Evolutionary conservation across 805 yeast genomes (phyloP), one percentile per base, ranked within the genome.

Genomic region (Candida jianshihensis): DNA sequence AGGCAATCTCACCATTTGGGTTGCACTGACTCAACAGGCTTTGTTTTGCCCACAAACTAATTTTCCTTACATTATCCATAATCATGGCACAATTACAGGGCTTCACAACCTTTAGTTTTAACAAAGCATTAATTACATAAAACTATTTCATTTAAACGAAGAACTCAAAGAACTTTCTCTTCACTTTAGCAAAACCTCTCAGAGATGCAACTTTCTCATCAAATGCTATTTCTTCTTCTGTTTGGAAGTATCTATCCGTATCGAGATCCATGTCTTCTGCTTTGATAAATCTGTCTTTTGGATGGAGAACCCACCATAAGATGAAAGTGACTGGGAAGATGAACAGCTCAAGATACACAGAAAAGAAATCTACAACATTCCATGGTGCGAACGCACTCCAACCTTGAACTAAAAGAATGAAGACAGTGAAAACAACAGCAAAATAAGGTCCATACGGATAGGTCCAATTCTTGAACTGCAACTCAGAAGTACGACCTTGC

Each of bases 181-280:
- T 67, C 35, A 57, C 49, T 41, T 59, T 71, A 8, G 56, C 54
- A 65, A 70, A 64, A 10, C 77, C 76, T 29, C 47, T 62, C 44
- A 72, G 57, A 29, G 49, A 48, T 24, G 62, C 66, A 14, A 61
- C 57, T 31, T 57, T 51, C 35, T 60, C 68, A 38, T 62, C 64
- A 28, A 60, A 58, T 12, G 46, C 56, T n/a, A 47, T 33, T 38
- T 75, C 81, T 40, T 73, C 78, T 32, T 62, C 66, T 11, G 71
- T 64, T 40, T 70, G 72, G 26, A 60, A 44, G 49, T 75, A 77
- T 41, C 69, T 58, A 42, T 70, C 77, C 5, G 73, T 62, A 30
- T 63, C 74, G 38, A 72, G 70, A 51, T 72, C 77, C 76, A 72
- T 72, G 31, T 70, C 73, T 41, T 63, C 64, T 7, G 50, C 46